Conservation (phyloP, 306 rosid genomes). For the Glycine latifolia region DNA sequence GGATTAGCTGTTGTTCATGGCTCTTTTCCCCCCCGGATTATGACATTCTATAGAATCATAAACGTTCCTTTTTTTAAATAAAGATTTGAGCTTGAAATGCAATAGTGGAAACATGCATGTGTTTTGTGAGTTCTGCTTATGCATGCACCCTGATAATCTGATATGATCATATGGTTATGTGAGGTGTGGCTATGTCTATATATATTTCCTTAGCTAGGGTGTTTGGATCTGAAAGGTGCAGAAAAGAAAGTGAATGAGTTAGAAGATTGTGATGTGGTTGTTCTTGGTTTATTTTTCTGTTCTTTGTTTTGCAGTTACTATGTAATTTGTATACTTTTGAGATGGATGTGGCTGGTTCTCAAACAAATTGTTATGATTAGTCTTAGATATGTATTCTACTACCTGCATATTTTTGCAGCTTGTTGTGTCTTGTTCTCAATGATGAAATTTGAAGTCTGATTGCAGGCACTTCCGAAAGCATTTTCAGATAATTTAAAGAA, state of each 20-base stretch:
- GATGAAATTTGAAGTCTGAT: conserved; percentile 14
- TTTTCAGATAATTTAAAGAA: conserved; percentile 59
- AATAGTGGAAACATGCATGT: background rate
- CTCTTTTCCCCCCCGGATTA: too few relatives aligned
- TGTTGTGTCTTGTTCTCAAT: conserved; percentile 16
- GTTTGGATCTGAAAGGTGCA: background rate
- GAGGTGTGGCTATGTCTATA: background rate
- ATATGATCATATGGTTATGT: background rate
- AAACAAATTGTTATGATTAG: background rate
- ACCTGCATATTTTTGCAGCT: background rate
- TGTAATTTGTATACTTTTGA: background rate
- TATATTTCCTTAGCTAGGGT: background rate
- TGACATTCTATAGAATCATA: background rate
- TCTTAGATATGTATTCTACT: background rate
- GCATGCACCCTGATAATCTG: background rate
- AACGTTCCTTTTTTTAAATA: background rate
- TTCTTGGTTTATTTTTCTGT: background rate
- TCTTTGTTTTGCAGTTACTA: conserved; percentile 13
- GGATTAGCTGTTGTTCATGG: background rate
- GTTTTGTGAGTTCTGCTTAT: conserved; percentile 10
- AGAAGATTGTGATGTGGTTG: conserved; percentile 25
- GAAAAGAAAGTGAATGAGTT: background rate
- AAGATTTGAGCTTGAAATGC: conserved; percentile 6
- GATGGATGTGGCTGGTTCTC: background rate
- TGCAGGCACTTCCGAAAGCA: conserved; percentile 71